phyloP scores from a whole-genome alignment of 345 rosid species.

The Erucastrum elatum region DNA sequence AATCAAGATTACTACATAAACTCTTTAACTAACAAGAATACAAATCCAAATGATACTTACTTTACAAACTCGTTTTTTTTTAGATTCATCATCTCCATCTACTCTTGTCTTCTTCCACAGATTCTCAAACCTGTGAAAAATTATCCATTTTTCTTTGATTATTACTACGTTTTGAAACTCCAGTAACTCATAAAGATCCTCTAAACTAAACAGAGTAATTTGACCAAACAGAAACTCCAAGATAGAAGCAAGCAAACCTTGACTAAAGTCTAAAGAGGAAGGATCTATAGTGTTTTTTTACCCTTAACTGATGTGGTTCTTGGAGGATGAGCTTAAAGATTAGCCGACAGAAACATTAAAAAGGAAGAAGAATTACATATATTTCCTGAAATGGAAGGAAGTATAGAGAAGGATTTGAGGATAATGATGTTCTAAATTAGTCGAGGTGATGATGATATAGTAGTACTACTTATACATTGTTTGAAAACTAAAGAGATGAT shows the following conservation, averaged over 20 bases:
- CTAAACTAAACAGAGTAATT: neutral
- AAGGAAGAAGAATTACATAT: neutral
- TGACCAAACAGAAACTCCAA: neutral
- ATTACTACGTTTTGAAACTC: neutral
- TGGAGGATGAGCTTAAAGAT: neutral
- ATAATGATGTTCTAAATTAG: conserved; percentile 27
- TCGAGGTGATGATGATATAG: neutral
- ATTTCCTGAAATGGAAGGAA: conserved; percentile 18
- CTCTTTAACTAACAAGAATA: neutral
- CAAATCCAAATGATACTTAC: conserved; percentile 22
- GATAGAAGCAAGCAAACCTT: conserved; percentile 3
- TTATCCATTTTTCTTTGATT: neutral
- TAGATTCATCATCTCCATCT: conserved; percentile 16
- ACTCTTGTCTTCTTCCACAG: conserved; percentile 12
- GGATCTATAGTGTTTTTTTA: neutral
- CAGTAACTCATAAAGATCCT: neutral
- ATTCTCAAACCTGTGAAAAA: conserved; percentile 16
- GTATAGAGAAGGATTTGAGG: neutral
- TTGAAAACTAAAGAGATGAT: conserved; percentile 2
- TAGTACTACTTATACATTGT: conserved; percentile 19
- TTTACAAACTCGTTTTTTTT: conserved; percentile 30
- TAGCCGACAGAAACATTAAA: neutral
- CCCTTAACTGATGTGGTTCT: neutral
- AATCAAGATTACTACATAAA: conserved; percentile 9
- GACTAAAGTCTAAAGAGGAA: neutral